These are phyloP conservation scores for Zymoseptoria brevis DNA, from an alignment of 2,329 filamentous ascomycete genomes.

Conservation along the genomic window DNA sequence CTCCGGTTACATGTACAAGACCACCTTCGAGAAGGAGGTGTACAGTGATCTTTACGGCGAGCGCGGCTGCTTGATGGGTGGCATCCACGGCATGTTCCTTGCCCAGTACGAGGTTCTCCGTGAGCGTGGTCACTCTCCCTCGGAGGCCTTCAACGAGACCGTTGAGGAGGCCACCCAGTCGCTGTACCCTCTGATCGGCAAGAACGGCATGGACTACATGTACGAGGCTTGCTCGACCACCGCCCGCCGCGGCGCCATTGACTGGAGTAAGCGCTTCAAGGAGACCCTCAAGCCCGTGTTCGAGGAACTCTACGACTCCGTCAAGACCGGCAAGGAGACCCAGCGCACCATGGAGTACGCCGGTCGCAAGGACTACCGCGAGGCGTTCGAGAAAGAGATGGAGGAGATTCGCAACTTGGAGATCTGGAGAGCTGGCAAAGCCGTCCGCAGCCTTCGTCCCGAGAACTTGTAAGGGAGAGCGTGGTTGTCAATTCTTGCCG, in stretches of 20 bases:
- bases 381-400: slow-evolving; percentile 97
- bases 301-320: slow-evolving; percentile 91
- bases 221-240: slow-evolving; percentile 99
- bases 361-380: slow-evolving; percentile 86
- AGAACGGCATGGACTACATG: slow-evolving; percentile 99
- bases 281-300: slow-evolving; percentile 97
- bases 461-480: slow-evolving; percentile 27
- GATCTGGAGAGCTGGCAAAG: slow-evolving; percentile 99
- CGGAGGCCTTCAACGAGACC: slow-evolving; percentile 99
- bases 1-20: slow-evolving; percentile 99
- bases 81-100: slow-evolving; percentile 99
- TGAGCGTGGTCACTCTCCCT: slow-evolving; percentile 94
- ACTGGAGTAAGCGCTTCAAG: slow-evolving; percentile 98
- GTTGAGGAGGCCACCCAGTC: slow-evolving; percentile 99
- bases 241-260: slow-evolving; percentile 93
- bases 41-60: slow-evolving; percentile 99
- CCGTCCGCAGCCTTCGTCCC: slow-evolving; percentile 56
- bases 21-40: slow-evolving; percentile 99
- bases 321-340: slow-evolving; percentile 87
- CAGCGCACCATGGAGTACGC: slow-evolving; percentile 96
- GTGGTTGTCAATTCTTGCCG: neutral
- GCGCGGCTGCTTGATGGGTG: slow-evolving; percentile 99
- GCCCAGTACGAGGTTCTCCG: slow-evolving; percentile 99
- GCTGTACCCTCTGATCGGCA: slow-evolving; percentile 93
- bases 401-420: slow-evolving; percentile 95